These are phyloP conservation scores for Penicillium sp. DNA, from an alignment of 2,329 filamentous ascomycete species.

Conservation along the genomic window DNA sequence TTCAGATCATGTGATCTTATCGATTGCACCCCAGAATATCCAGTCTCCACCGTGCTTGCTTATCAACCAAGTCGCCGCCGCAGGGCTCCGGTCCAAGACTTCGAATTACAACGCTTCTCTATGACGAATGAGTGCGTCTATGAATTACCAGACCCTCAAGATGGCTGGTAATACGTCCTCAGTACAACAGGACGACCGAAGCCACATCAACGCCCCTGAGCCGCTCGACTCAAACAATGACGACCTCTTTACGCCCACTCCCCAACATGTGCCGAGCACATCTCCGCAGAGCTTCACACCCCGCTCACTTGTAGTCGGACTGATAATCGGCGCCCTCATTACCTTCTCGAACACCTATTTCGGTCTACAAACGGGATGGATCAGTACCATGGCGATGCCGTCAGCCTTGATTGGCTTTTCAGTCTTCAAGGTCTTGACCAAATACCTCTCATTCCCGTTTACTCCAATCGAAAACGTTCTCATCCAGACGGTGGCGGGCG, in stretches of 20 bases:
- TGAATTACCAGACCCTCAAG: slow-evolving; percentile 35
- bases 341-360: slow-evolving; percentile 99
- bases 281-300: slow-evolving; percentile 66
- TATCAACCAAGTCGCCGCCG: slow-evolving; percentile 10
- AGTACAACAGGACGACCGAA: slow-evolving; percentile 1
- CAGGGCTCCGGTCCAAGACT: not conserved
- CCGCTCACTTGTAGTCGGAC: slow-evolving; percentile 71
- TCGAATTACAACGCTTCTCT: not conserved
- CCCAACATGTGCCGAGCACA: slow-evolving; percentile 13
- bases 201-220: slow-evolving; percentile 3
- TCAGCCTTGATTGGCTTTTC: slow-evolving; percentile 91
- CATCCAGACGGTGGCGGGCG: slow-evolving; percentile 90
- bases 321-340: slow-evolving; percentile 81
- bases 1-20: slow-evolving; percentile 20
- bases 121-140: slow-evolving; percentile 15
- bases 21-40: slow-evolving; percentile 12
- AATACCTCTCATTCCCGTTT: slow-evolving; percentile 71
- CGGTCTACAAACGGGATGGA: slow-evolving; percentile 83
- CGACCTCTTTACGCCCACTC: not conserved
- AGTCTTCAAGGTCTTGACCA: slow-evolving; percentile 74
- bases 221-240: slow-evolving; percentile 2
- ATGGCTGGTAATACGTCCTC: slow-evolving; percentile 26
- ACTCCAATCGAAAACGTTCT: slow-evolving; percentile 94
- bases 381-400: slow-evolving; percentile 92
- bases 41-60: not conserved